phyloP scores from a whole-genome alignment of 2,329 filamentous ascomycete genomes.

The Fusarium xyrophilum region DNA sequence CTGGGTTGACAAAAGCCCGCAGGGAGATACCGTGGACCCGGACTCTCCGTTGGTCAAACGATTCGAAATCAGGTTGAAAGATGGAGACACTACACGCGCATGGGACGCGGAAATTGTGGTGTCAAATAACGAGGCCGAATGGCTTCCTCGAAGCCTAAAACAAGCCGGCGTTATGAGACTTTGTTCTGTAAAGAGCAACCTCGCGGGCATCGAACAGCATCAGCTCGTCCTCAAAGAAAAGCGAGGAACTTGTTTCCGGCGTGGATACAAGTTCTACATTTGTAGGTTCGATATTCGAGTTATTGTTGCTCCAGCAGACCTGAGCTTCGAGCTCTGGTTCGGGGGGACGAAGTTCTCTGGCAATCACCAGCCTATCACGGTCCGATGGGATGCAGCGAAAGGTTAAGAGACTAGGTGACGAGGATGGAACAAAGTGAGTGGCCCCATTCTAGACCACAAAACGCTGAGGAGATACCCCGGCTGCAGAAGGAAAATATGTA shows the following conservation, averaged over 20 bases:
- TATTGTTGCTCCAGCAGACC: constrained; percentile 61
- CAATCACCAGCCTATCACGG: constrained; percentile 31
- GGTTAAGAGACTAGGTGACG: neutral
- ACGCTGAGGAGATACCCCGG: neutral
- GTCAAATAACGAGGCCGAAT: constrained; percentile 48
- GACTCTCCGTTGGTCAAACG: constrained; percentile 44
- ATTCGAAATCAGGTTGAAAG: constrained; percentile 46
- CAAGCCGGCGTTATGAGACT: constrained; percentile 49
- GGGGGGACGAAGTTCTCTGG: constrained; percentile 28
- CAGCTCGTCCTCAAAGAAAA: constrained; percentile 50
- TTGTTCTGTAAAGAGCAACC: constrained; percentile 51
- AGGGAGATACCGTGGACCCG: constrained; percentile 52
- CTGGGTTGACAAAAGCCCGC: neutral
- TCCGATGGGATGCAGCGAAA: constrained; percentile 25
- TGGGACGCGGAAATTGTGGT: constrained; percentile 51
- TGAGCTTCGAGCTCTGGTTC: constrained; percentile 55
- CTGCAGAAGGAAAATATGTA: constrained; percentile 8
- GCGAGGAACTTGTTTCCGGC: constrained; percentile 44
- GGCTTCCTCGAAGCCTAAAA: constrained; percentile 48
- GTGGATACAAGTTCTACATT: constrained; percentile 49
- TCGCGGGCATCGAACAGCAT: constrained; percentile 48
- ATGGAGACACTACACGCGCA: constrained; percentile 44
- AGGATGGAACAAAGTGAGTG: neutral
- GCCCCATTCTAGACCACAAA: neutral
- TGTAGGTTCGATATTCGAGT: constrained; percentile 59